Conservation (phyloP, 331 rosid genomes). For the Quercus tomentella region DNA sequence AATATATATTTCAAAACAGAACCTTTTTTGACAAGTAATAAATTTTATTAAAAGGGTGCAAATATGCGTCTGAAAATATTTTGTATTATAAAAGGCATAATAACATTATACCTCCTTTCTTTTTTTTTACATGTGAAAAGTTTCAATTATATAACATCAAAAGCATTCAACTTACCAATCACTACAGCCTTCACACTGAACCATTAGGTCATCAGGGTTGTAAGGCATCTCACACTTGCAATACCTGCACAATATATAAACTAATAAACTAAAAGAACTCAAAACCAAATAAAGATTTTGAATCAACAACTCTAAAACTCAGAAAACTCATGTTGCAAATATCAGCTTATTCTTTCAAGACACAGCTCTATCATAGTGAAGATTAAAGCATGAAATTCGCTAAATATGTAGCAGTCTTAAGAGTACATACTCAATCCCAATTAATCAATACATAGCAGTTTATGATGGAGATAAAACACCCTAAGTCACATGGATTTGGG, state of each 20-base stretch:
- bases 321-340: not conserved
- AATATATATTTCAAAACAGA: not conserved
- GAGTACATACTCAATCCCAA: not conserved
- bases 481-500: not conserved
- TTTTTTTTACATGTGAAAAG: not conserved
- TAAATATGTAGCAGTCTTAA: not conserved
- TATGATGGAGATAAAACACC: not conserved
- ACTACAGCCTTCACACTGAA: constrained; percentile 90
- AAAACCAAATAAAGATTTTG: not conserved
- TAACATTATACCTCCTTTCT: not conserved
- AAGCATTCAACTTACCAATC: constrained; percentile 67
- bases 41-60: too few species aligned
- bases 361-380: not conserved
- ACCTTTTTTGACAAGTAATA: not conserved
- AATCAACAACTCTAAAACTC: not conserved
- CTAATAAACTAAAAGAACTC: constrained; percentile 15
- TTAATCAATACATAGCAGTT: not conserved
- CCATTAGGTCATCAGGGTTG: constrained; percentile 97
- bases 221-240: constrained; percentile 99
- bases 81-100: not conserved
- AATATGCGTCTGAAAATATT: too few species aligned
- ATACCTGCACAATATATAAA: constrained; percentile 55
- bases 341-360: not conserved
- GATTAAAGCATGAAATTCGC: not conserved
- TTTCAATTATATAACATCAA: not conserved